Base-by-base conservation (phyloP, 257 asterid genomes). In the Solanum sejunctum region DNA sequence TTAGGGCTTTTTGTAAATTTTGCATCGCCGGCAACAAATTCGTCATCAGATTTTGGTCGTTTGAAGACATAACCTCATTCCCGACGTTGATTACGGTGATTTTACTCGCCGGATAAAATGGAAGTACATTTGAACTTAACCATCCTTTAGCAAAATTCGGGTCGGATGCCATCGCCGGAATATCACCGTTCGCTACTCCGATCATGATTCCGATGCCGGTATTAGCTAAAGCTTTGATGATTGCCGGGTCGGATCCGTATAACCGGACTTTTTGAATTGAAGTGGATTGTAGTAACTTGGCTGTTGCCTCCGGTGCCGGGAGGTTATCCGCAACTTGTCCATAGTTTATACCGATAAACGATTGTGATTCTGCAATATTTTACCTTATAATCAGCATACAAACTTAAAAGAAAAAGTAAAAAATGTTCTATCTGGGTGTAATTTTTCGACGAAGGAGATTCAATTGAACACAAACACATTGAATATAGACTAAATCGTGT, bases 271-370 rank as follows among this genome's bases (percentile, higher is more conserved):
- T 93, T 20, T 71, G 84, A 77, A 93, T 85, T 13, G 91, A 86
- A 54, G 95, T 90, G 10, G 96, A 86, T 16, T 90, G 93, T 8
- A 92, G 82, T 61, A 92, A 84, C 87, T 88, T 90, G 43, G 93
- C 93, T 7, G 96, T 88, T 7, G 95, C 89, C 3, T 84, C 91
- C 72, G 95, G 96, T 16, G 95, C 78, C 47, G 97, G 97, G 36
- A 93, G 89, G 83, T 92, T 93, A 82, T 91, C 94, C 49, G 95
- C 95, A 20, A 94, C 90, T 86, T 92, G 92, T 43, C 97, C 98
- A 86, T 94, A 93, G 67, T 94, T 93, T 17, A 94, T 85, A 17
- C 98, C 98, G 13, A 94, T 87, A 47, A 90, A 93, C 32, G 98
- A 54, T 85, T 93, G 88, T 20, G 98, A 88, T 56, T 83, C 93